phyloP scores from a whole-genome alignment of 1,139 yeast species.

The Geotrichum armillariae region DNA sequence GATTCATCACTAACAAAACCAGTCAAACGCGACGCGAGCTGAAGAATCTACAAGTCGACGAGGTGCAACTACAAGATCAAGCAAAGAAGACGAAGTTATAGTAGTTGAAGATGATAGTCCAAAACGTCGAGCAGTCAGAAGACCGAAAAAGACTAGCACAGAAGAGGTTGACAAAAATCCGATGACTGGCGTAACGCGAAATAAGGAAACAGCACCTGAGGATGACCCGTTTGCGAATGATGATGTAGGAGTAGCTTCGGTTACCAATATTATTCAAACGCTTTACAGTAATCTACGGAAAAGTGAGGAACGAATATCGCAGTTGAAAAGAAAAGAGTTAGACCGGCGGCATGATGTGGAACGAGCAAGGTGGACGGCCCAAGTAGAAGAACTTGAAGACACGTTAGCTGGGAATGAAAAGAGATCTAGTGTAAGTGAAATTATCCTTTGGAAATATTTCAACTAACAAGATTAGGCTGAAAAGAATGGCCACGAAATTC shows the following conservation, averaged over 20 bases:
- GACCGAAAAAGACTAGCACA: background rate
- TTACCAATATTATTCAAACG: background rate
- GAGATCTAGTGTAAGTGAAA: background rate
- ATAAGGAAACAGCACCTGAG: too few relatives aligned
- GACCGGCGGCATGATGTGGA: constrained; percentile 3
- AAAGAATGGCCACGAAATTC: background rate
- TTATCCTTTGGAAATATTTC: too few relatives aligned
- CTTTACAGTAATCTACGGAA: constrained; percentile 2
- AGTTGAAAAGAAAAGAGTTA: background rate
- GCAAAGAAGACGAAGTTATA: background rate
- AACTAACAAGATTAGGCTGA: background rate
- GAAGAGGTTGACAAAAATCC: too few relatives aligned
- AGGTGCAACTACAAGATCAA: background rate
- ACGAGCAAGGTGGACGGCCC: background rate
- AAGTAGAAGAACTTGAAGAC: background rate
- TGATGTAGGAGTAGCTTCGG: background rate
- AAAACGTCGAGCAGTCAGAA: background rate
- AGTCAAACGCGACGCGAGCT: too few relatives aligned
- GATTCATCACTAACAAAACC: too few relatives aligned
- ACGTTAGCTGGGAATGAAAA: background rate
- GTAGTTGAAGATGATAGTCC: background rate
- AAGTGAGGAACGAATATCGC: background rate
- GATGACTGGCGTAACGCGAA: too few relatives aligned
- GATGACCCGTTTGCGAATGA: background rate
- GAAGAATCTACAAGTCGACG: background rate